Base-by-base conservation (phyloP, 441 rosid genomes). In the Flueggea neowawraea region DNA sequence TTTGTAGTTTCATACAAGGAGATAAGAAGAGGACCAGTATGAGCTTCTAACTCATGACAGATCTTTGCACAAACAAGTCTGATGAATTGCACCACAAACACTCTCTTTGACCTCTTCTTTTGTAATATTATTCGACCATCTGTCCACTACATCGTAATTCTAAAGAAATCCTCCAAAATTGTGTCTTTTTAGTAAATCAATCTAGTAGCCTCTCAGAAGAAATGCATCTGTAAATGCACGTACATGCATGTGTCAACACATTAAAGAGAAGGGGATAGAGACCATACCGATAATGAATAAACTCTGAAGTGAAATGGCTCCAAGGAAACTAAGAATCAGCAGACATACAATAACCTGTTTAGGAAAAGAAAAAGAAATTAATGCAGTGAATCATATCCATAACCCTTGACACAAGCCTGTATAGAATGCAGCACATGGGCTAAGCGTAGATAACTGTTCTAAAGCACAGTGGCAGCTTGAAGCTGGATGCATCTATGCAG, bases 281-380 rank as follows among this genome's bases (percentile, higher is more conserved):
- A 65, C 43, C 64, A 31, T 71, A 91, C 98, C 95, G 66, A 81
- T 81, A 48, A 70, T 52, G 62, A 83, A 92, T 61, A 89, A 56
- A 64, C 69, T 81, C 71, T 66, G 84, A 62, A 86, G 71, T 62
- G 94, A 75, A 56, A 84, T n/a, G 53, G 85, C 78, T 75, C 96
- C 98, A 45, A 78, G 63, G 58, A 88, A 69, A 75, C 94, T 77
- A 63, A 85, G 64, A 58, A 80, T 53, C 73, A 83, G 54, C 56
- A 90, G 77, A 65, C 64, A 31, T 41, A 82, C 47, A 63, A 70
- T 77, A 66, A 85, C 96, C 98, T 86, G 80, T 68, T 77, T 44
- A 63, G 52, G 16, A 43, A 58, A 39, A 58, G 13, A 32, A 15
- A 22, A 28, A 57, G 16, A 41, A 31, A 31, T 70, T 22, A 63